Base-by-base conservation (phyloP, 352 stramenopile genomes). In the Halophytophthora batemanensis region DNA sequence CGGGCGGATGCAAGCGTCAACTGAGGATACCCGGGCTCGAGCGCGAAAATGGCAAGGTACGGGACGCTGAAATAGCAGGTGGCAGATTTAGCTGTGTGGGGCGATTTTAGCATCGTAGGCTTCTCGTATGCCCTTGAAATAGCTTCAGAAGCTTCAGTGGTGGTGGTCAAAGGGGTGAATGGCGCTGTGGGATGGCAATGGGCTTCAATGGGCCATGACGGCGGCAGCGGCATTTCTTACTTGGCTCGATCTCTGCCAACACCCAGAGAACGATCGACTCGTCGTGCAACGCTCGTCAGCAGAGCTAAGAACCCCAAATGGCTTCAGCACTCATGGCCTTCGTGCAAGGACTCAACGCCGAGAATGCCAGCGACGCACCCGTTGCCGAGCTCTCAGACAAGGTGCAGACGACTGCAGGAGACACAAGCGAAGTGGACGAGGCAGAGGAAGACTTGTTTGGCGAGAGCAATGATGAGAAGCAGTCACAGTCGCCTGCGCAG, bases 311-410 rank as follows among this genome's bases (percentile, higher is more conserved):
- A n/a, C n/a, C n/a, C n/a, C 25, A 31, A 11, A 77, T 77, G 67
- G 64, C 64, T 34, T 77, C 64, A 17, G 67, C 64, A 8, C 45
- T 77, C 15, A 61, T 72, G 60, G 67, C 64, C 33, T 77, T 77
- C 56, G 64, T 72, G 18, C 60, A 69, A 42, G 55, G 62, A 0
- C 59, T 75, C 35, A 41, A 36, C 8, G 40, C 46, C 6, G 56
- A 69, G 56, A 59, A 61, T 35, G 33, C 48, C 18, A 45, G 66
- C 18, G 43, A 45, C 40, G 6, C 50, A 25, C n/a, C 36, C 22
- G 28, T n/a, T 11, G 17, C 22, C 11, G 37, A 15, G 6, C 13
- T 31, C 3, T 14, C 42, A 0, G 28, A 50, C 6, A 56, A 39
- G 2, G 31, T 56, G 35, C 2, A 22, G 17, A 14, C 12, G 12